These are phyloP conservation scores for Epichloe glyceriae DNA, from an alignment of 2,329 filamentous ascomycete genomes.

Conservation along the genomic window DNA sequence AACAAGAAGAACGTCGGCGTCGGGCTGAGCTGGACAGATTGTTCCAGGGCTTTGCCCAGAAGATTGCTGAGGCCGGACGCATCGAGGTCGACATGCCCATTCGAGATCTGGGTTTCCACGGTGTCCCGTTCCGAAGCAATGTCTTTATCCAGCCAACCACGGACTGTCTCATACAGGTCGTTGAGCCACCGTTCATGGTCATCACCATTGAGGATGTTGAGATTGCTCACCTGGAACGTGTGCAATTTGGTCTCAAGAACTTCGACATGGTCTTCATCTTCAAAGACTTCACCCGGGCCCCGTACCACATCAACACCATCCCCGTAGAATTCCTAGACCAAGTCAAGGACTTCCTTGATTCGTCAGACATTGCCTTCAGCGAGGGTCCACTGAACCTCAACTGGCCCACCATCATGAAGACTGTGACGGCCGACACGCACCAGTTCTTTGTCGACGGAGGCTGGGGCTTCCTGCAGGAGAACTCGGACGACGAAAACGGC, in stretches of 20 bases:
- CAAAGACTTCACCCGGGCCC: constrained; percentile 87
- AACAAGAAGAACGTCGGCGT: constrained; percentile 88
- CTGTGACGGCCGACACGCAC: constrained; percentile 84
- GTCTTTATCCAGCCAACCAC: constrained; percentile 94
- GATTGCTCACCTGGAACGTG: constrained; percentile 88
- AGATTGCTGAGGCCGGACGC: constrained; percentile 89
- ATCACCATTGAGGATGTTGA: constrained; percentile 93
- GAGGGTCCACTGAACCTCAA: constrained; percentile 96
- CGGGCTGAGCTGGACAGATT: constrained; percentile 86
- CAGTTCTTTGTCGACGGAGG: constrained; percentile 91
- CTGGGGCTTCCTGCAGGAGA: constrained; percentile 82
- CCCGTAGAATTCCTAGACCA: constrained; percentile 88
- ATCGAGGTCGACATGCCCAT: constrained; percentile 95
- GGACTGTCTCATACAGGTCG: constrained; percentile 92
- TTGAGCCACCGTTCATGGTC: constrained; percentile 93
- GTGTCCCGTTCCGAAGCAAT: constrained; percentile 89
- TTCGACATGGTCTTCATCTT: constrained; percentile 98
- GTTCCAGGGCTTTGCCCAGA: constrained; percentile 93
- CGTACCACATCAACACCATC: constrained; percentile 94
- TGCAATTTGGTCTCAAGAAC: constrained; percentile 94
- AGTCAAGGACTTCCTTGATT: constrained; percentile 96
- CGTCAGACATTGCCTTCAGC: constrained; percentile 83
- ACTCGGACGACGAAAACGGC: constrained; percentile 72
- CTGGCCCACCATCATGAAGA: constrained; percentile 99
- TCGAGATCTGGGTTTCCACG: constrained; percentile 90